A percentile compares a stretch with the other conserved stretches of the same genome.
These are phyloP conservation scores for Anisogramma anomala DNA, from an alignment of 2,329 filamentous ascomycete species.

Conservation along the genomic window DNA sequence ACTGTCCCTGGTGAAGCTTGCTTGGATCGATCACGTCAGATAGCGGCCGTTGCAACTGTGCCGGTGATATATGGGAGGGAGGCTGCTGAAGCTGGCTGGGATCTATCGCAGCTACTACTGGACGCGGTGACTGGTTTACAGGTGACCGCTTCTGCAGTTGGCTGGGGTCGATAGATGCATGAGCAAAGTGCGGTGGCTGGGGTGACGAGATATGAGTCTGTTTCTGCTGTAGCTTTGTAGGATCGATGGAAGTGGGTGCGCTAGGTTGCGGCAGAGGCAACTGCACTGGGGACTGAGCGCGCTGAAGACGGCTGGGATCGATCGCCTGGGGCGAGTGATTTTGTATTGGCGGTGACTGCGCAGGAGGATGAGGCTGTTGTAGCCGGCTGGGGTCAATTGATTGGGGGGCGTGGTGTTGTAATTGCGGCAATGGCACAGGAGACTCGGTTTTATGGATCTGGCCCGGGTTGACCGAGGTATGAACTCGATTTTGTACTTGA, in stretches of 20 bases:
- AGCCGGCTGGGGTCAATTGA: background rate
- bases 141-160: background rate
- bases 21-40: constrained; percentile 4
- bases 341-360: background rate
- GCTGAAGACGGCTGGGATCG: background rate
- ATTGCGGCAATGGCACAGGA: background rate
- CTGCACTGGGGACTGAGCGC: background rate
- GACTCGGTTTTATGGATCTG: background rate
- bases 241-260: background rate
- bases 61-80: constrained; percentile 1
- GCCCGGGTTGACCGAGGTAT: background rate
- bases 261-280: background rate
- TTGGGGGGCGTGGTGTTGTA: background rate
- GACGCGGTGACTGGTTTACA: background rate
- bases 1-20: constrained; percentile 1
- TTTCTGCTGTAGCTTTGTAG: background rate
- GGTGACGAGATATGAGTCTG: background rate
- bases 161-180: background rate
- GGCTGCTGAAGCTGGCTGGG: background rate
- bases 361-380: background rate
- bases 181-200: background rate
- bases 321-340: background rate
- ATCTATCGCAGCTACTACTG: background rate
- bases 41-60: constrained; percentile 1
- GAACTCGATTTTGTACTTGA: background rate